A percentile compares a stretch with the other conserved stretches of the same genome.
Evolutionary conservation across 2,329 filamentous ascomycete genomes (phyloP).

Genomic region (Diaporthe australafricana): DNA sequence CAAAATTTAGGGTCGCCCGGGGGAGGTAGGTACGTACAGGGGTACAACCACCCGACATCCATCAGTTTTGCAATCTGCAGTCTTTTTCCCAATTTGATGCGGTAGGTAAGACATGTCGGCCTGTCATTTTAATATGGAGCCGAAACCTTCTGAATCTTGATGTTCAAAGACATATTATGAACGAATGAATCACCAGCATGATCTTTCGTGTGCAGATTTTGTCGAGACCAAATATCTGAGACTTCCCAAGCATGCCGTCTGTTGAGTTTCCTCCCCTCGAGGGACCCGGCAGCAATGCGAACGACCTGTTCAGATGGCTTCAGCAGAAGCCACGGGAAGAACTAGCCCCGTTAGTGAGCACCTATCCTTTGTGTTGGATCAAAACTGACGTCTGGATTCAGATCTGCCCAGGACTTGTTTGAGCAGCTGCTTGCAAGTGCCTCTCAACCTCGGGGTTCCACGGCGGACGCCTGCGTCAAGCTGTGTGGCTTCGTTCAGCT

Average conservation of each 20-base stretch:
- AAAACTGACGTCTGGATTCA: conserved; percentile 34
- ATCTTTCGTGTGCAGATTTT: conserved; percentile 9
- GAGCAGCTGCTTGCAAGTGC: conserved; percentile 60
- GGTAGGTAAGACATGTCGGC: not conserved
- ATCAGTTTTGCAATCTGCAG: not conserved
- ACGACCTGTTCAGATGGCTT: conserved; percentile 43
- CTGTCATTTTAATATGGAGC: not conserved
- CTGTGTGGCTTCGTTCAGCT: conserved; percentile 73
- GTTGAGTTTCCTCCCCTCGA: conserved; percentile 40
- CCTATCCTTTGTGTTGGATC: not conserved
- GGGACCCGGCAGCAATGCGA: conserved; percentile 42
- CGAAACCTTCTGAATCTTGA: not conserved
- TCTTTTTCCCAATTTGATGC: conserved; percentile 4
- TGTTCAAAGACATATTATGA: not conserved
- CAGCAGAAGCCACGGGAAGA: conserved; percentile 38
- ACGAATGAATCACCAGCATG: not conserved
- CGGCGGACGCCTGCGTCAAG: conserved; percentile 68
- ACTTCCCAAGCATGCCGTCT: conserved; percentile 27
- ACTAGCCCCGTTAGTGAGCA: conserved; percentile 26
- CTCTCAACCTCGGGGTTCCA: conserved; percentile 64
- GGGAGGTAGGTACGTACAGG: conserved; percentile 21
- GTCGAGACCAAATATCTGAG: not conserved
- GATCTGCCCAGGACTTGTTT: conserved; percentile 57
- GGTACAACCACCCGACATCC: not conserved
- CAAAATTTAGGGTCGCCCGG: conserved; percentile 7